Percentiles rank a stretch among this genome's conserved stretches.
Conservation (phyloP, 2,329 filamentous ascomycete genomes). For the Alternaria brassicae region DNA sequence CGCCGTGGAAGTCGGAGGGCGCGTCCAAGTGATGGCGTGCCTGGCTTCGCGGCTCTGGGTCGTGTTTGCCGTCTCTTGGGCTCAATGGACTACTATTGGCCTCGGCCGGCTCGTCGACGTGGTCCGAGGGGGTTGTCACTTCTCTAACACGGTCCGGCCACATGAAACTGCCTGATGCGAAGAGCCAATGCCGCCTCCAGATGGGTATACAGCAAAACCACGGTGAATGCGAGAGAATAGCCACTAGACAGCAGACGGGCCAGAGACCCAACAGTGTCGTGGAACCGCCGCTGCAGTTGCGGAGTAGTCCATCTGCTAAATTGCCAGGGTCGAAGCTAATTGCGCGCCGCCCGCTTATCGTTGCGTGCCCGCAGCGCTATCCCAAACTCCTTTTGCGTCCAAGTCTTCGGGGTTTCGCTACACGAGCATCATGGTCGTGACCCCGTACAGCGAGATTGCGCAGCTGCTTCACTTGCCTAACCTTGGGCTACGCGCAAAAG, state of each 20-base stretch:
- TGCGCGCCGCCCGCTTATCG: slow-evolving; percentile 9
- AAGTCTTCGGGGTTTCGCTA: neutral
- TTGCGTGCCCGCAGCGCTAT: slow-evolving; percentile 6
- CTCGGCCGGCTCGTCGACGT: slow-evolving; percentile 1
- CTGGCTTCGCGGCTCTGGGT: neutral
- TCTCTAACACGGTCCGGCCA: slow-evolving; percentile 15
- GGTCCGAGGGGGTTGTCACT: slow-evolving; percentile 8
- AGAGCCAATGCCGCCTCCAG: slow-evolving; percentile 10
- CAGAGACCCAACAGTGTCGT: slow-evolving; percentile 10
- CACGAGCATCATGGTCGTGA: neutral
- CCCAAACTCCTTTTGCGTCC: neutral
- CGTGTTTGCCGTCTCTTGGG: neutral
- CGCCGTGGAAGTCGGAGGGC: neutral
- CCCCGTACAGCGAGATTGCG: slow-evolving; percentile 11
- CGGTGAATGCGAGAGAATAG: neutral
- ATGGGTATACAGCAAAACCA: neutral
- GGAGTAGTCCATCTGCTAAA: slow-evolving; percentile 14
- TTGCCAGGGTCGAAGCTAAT: slow-evolving; percentile 20
- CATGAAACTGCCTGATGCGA: slow-evolving; percentile 13
- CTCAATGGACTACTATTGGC: slow-evolving; percentile 8
- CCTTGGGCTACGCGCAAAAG: neutral
- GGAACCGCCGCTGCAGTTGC: slow-evolving; percentile 16
- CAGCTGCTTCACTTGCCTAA: neutral
- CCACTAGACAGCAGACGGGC: neutral
- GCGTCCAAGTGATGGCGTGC: slow-evolving; percentile 12